phyloP scores from a whole-genome alignment of 768 basidiomycete species.

The Termitomyces sp. region DNA sequence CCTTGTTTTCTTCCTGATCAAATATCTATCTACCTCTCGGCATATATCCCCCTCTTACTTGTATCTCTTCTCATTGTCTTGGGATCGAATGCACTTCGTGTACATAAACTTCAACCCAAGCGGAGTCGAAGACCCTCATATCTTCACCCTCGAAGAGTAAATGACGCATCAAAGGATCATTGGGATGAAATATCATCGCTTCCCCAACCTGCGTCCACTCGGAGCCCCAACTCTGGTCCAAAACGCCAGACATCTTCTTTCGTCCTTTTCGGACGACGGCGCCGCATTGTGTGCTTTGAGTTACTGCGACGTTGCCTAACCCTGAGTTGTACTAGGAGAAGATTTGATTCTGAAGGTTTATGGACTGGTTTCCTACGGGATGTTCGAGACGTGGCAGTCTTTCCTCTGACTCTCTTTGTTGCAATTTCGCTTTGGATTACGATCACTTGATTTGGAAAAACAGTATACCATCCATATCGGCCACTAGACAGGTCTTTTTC shows the following conservation, averaged over 20 bases:
- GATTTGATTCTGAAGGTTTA: conserved; percentile 12
- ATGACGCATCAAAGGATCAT: background rate
- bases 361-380: conserved; percentile 29
- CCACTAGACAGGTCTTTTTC: background rate
- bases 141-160: background rate
- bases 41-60: conserved; percentile 65
- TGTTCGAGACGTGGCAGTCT: conserved; percentile 34
- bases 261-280: conserved; percentile 2
- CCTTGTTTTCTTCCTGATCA: conserved; percentile 86
- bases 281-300: conserved; percentile 2
- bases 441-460: conserved; percentile 5
- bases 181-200: conserved; percentile 4
- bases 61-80: conserved; percentile 52
- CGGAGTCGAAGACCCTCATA: conserved; percentile 7
- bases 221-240: background rate
- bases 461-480: background rate
- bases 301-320: background rate
- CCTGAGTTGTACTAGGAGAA: background rate
- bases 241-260: background rate
- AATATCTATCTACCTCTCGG: conserved; percentile 63
- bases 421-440: conserved; percentile 31
- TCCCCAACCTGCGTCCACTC: conserved; percentile 13
- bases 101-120: conserved; percentile 3
- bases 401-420: conserved; percentile 36
- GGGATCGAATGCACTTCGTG: conserved; percentile 16